These are phyloP conservation scores for Ceriops zippeliana DNA, from an alignment of 345 rosid genomes.

Conservation along the genomic window DNA sequence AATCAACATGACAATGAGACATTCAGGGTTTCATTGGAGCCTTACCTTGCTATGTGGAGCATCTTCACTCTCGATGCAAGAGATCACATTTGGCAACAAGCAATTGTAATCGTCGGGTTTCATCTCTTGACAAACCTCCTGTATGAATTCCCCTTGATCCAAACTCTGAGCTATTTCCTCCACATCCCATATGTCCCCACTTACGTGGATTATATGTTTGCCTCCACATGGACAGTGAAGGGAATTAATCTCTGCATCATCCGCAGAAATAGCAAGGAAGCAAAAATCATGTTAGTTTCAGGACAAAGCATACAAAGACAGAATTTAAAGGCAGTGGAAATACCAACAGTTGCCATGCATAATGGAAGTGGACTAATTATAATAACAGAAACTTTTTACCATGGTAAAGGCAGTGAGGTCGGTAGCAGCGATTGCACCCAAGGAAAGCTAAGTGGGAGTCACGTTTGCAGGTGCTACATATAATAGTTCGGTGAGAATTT, in stretches of 20 bases:
- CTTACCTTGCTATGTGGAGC: not conserved
- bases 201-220: not conserved
- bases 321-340: not conserved
- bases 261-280: not conserved
- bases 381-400: not conserved
- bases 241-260: not conserved
- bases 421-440: not conserved
- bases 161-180: not conserved
- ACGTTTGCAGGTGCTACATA: slow-evolving; percentile 8
- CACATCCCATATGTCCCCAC: not conserved
- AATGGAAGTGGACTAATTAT: too few relatives aligned
- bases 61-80: not conserved
- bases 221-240: slow-evolving; percentile 11
- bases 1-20: not conserved
- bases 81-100: not conserved
- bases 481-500: slow-evolving; percentile 1
- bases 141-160: not conserved
- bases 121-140: too few relatives aligned
- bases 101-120: not conserved
- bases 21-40: not conserved
- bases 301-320: not conserved
- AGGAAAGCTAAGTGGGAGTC: slow-evolving; percentile 8
- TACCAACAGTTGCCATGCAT: too few relatives aligned
- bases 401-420: not conserved
- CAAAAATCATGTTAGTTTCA: not conserved